These are phyloP conservation scores for Phyllosticta citrichinensis DNA, from an alignment of 2,329 filamentous ascomycete species.

Conservation along the genomic window DNA sequence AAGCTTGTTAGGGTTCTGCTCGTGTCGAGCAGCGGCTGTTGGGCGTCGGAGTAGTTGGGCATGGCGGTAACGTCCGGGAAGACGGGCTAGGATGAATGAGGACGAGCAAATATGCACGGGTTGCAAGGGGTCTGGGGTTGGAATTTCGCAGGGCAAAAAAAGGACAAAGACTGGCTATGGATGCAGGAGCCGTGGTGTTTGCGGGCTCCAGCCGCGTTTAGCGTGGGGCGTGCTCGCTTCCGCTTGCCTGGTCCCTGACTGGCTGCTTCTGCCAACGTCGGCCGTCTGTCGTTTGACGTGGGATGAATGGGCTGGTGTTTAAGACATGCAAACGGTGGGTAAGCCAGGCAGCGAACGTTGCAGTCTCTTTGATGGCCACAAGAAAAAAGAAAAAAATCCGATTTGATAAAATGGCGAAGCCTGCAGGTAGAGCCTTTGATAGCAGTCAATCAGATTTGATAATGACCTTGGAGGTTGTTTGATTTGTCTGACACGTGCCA, in stretches of 20 bases:
- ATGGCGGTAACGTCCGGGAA: not conserved
- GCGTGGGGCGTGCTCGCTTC: not conserved
- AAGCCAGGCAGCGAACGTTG: too few relatives aligned
- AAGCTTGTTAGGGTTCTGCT: not conserved
- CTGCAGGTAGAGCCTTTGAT: too few relatives aligned
- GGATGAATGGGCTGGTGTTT: too few relatives aligned
- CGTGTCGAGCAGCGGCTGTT: constrained; percentile 6
- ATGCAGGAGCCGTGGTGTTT: not conserved
- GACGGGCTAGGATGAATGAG: not conserved
- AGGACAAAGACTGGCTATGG: not conserved
- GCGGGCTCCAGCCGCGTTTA: not conserved
- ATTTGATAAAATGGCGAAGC: too few relatives aligned
- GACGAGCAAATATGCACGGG: not conserved
- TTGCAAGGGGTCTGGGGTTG: not conserved
- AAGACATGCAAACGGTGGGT: too few relatives aligned
- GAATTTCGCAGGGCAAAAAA: not conserved
- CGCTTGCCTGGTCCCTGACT: not conserved
- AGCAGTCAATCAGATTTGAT: too few relatives aligned
- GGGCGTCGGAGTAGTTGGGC: not conserved
- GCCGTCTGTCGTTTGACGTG: too few relatives aligned
- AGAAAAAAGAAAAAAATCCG: too few relatives aligned
- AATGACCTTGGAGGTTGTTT: too few relatives aligned
- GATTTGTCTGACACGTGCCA: too few relatives aligned
- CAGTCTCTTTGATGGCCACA: too few relatives aligned
- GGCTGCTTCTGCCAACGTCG: not conserved